Percentiles rank a stretch among this genome's conserved stretches.
phyloP scores from a whole-genome alignment of 2,329 filamentous ascomycete genomes.

The Aspergillus niger region DNA sequence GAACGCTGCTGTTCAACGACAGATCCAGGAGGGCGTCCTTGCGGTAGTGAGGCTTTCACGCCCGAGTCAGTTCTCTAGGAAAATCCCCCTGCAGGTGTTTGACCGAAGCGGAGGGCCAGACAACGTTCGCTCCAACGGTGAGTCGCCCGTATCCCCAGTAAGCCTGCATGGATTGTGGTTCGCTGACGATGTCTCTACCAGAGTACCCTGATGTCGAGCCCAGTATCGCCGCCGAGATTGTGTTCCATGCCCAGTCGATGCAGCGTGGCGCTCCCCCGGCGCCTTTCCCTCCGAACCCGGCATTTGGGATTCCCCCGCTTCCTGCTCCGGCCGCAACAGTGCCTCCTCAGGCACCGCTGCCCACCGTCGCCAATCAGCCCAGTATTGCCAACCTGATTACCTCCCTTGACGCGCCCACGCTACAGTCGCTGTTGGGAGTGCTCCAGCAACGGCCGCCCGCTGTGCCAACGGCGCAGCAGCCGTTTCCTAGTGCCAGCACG shows the following conservation, averaged over 20 bases:
- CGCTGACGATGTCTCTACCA: constrained; percentile 37
- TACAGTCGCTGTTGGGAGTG: constrained; percentile 70
- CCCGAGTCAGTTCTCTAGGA: constrained; percentile 67
- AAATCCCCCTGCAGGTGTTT: constrained; percentile 81
- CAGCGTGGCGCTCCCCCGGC: constrained; percentile 39
- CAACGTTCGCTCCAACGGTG: constrained; percentile 76
- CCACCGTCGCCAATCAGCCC: constrained; percentile 39
- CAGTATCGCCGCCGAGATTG: constrained; percentile 75
- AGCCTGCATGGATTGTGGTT: not conserved
- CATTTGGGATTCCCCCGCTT: constrained; percentile 39
- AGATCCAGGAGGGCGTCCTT: constrained; percentile 85
- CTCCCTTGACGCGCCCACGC: constrained; percentile 66
- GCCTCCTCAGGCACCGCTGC: constrained; percentile 36
- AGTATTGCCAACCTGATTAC: constrained; percentile 68
- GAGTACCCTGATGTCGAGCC: constrained; percentile 85
- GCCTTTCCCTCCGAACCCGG: constrained; percentile 40
- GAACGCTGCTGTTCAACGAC: constrained; percentile 76
- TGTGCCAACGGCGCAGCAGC: constrained; percentile 36
- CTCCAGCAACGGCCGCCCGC: constrained; percentile 52
- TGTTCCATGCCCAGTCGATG: constrained; percentile 59
- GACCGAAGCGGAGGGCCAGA: constrained; percentile 73
- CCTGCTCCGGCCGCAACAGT: constrained; percentile 33
- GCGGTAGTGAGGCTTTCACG: constrained; percentile 78
- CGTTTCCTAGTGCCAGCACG: constrained; percentile 36
- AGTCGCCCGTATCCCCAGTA: constrained; percentile 20